Base-by-base conservation (phyloP, 2,329 filamentous ascomycete species). In the Ascocoryne sarcoides region DNA sequence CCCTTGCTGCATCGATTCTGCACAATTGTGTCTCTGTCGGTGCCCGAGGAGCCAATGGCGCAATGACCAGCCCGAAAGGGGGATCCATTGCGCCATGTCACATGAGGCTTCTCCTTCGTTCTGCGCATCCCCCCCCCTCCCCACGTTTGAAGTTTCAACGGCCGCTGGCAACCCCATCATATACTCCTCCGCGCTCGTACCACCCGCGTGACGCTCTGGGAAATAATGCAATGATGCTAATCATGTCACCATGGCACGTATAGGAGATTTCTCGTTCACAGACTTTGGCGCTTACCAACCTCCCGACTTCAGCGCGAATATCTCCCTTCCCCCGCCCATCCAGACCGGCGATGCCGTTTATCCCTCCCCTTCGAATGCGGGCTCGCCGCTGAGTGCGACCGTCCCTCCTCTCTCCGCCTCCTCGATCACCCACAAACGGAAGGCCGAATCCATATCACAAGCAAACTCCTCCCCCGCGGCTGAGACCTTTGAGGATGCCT, bases 401-500 rank as follows among this genome's bases (percentile, higher is more conserved):
- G 34, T 57, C 49, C 46, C 58, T 48, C 38, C 42, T 49, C 41
- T 47, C 55, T 48, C 60, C 7, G 41, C 53, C 45, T 46, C 51
- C 21, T n/a, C n/a, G n/a, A n/a, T n/a, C n/a, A n/a, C n/a, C n/a
- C n/a, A n/a, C n/a, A 60, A 60, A 41, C 58, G 56, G 23, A 61
- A 60, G 40, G 48, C 53, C 17, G 49, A 51, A 7, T 45, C 53
- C 17, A 49, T 52, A 4, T 45, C 43, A 33, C 5, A 20, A 30
- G 10, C 15, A 17, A 12, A 9, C n/a, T 38, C n/a, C 16, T 14
- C 14, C 14, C 18, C 44, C 15, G 57, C 49, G 20, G 47, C 68
- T 16, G 59, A 56, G 33, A 73, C 65, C 52, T 73, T 82, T 36
- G 84, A 89, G 61, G 84, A 88, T 47, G 69, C 76, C 29, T 81